Conservation (phyloP, 345 rosid genomes). For the Gossypium turneri region DNA sequence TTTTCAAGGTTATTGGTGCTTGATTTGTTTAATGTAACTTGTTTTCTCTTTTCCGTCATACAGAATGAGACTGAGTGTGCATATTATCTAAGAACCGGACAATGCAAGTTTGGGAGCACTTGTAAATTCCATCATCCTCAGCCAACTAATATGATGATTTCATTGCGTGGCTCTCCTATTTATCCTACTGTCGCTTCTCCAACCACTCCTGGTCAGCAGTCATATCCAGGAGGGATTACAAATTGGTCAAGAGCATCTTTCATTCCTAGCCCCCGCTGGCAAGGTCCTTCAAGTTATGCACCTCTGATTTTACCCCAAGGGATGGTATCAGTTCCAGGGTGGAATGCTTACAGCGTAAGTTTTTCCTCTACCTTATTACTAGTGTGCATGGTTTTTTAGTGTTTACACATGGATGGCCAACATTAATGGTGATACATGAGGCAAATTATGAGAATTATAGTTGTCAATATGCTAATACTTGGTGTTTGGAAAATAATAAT, state of each 20-base stretch:
- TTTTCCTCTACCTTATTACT: background rate
- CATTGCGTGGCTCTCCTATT: conserved; percentile 65
- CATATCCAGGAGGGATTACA: conserved; percentile 58
- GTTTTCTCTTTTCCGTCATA: conserved; percentile 19
- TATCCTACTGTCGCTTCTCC: conserved; percentile 72
- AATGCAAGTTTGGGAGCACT: conserved; percentile 88
- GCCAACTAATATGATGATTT: conserved; percentile 78
- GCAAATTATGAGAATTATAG: background rate
- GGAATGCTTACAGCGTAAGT: conserved; percentile 88
- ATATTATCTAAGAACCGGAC: conserved; percentile 94
- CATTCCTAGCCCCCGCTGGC: conserved; percentile 95
- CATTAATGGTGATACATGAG: background rate
- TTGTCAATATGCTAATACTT: conserved; percentile 6
- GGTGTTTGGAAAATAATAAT: background rate
- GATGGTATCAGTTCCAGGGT: conserved; percentile 83
- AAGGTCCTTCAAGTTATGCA: conserved; percentile 79
- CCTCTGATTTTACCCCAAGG: conserved; percentile 88
- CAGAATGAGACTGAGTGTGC: conserved; percentile 92
- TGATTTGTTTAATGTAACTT: background rate
- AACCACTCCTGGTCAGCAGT: conserved; percentile 65
- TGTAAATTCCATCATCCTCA: conserved; percentile 98
- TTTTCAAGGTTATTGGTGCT: background rate
- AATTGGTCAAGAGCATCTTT: conserved; percentile 90
- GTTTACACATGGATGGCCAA: background rate
- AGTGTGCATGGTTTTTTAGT: background rate